phyloP scores from a whole-genome alignment of 441 rosid genomes.

The Eruca vesicaria region DNA sequence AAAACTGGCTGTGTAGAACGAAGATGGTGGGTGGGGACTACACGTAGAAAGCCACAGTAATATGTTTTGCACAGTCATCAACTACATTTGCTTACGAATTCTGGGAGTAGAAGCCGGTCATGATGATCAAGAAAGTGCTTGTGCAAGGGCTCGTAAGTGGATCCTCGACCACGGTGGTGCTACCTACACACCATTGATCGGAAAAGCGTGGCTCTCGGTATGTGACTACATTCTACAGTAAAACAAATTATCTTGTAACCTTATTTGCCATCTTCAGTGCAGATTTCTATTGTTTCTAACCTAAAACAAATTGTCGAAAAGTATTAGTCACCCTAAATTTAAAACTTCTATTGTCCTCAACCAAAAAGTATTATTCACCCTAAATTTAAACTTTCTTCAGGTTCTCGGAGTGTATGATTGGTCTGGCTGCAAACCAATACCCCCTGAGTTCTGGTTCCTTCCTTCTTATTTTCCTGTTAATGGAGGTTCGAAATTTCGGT shows the following conservation, averaged over 20 bases:
- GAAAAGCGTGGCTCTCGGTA: constrained; percentile 50
- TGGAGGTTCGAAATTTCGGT: constrained; percentile 35
- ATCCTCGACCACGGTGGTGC: constrained; percentile 53
- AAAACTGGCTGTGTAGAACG: neutral
- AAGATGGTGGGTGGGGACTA: constrained; percentile 60
- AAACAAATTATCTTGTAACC: no score
- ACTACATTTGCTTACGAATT: constrained; percentile 37
- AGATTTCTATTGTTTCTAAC: no score
- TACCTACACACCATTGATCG: constrained; percentile 40
- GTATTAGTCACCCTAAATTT: no score
- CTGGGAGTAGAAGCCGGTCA: constrained; percentile 5
- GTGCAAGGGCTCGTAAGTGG: constrained; percentile 38
- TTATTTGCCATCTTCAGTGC: no score
- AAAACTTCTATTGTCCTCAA: no score
- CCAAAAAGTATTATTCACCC: no score
- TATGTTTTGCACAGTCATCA: constrained; percentile 63
- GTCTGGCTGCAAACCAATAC: constrained; percentile 42
- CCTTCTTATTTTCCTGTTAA: constrained; percentile 44
- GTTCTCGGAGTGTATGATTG: constrained; percentile 38
- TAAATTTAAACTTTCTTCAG: constrained; percentile 11
- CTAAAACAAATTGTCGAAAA: no score
- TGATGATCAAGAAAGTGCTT: constrained; percentile 10
- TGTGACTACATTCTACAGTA: neutral
- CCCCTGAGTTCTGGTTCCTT: constrained; percentile 61
- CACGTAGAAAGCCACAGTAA: constrained; percentile 58